Conservation (phyloP, 345 rosid species). For the Hibiscus mutabilis region DNA sequence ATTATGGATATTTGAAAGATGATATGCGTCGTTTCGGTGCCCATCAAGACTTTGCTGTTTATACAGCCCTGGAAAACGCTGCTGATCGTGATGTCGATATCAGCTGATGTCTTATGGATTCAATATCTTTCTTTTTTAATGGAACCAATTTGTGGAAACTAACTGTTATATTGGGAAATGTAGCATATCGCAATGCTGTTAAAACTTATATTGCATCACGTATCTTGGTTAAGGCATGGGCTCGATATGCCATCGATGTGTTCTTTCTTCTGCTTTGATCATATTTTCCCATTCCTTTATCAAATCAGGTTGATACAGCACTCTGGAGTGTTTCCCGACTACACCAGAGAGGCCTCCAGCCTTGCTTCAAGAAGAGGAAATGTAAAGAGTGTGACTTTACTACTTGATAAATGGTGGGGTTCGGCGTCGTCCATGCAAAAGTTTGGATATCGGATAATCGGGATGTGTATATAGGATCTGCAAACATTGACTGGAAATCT, state of each 20-base stretch:
- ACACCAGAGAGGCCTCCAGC: constrained; percentile 51
- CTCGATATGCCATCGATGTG: too few relatives aligned
- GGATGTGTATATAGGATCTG: constrained; percentile 82
- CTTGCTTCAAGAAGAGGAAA: constrained; percentile 71
- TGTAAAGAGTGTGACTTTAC: constrained; percentile 52
- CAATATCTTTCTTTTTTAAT: not conserved
- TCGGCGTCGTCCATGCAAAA: constrained; percentile 87
- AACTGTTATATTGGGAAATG: not conserved
- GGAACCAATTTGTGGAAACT: not conserved
- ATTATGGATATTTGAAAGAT: constrained; percentile 57
- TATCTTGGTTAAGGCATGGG: too few relatives aligned
- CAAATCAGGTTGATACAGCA: constrained; percentile 56
- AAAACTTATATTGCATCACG: constrained; percentile 22
- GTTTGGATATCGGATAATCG: constrained; percentile 76
- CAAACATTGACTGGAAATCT: constrained; percentile 94
- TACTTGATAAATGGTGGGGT: constrained; percentile 73
- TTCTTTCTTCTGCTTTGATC: not conserved
- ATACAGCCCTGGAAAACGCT: constrained; percentile 52
- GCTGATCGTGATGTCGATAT: constrained; percentile 57
- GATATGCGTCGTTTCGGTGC: constrained; percentile 57
- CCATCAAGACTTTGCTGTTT: constrained; percentile 46
- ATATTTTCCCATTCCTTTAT: not conserved
- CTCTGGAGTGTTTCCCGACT: constrained; percentile 71
- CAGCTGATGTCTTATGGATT: constrained; percentile 30
- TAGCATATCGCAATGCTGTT: not conserved